phyloP scores from a whole-genome alignment of 2,329 filamentous ascomycete genomes.

The Paradendryphiella salina region DNA sequence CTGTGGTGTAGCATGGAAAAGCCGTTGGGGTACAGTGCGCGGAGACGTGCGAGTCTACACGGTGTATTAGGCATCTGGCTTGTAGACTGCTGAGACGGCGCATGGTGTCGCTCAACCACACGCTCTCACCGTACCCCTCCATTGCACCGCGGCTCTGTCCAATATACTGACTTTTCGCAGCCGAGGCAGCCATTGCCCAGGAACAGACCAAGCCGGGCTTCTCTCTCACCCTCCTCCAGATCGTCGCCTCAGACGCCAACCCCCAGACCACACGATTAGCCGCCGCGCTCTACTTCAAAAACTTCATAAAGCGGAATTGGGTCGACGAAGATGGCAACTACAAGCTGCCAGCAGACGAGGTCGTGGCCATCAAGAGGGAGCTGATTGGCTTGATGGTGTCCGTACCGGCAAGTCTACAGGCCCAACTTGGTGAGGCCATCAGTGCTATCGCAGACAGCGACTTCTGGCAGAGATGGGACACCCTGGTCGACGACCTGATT shows the following conservation, averaged over 20 bases:
- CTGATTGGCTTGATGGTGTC: slow-evolving; percentile 96
- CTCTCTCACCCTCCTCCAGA: slow-evolving; percentile 82
- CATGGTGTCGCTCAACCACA: not conserved
- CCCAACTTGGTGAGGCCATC: slow-evolving; percentile 93
- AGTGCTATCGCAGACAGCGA: slow-evolving; percentile 97
- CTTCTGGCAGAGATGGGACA: slow-evolving; percentile 95
- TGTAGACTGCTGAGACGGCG: not conserved
- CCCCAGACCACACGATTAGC: slow-evolving; percentile 80
- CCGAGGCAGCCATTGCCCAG: slow-evolving; percentile 76
- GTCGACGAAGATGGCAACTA: slow-evolving; percentile 94
- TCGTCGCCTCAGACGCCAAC: slow-evolving; percentile 75
- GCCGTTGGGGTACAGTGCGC: not conserved
- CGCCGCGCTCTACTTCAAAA: slow-evolving; percentile 95
- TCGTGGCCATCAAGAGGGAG: slow-evolving; percentile 88
- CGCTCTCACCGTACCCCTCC: not conserved
- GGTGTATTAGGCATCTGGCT: too few relatives aligned
- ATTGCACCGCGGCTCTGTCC: not conserved
- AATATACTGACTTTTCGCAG: slow-evolving; percentile 54
- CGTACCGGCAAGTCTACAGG: slow-evolving; percentile 82
- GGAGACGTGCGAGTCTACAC: not conserved
- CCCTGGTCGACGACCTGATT: slow-evolving; percentile 90
- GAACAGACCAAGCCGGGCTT: slow-evolving; percentile 85
- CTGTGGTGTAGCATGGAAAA: not conserved
- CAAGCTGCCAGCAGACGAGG: slow-evolving; percentile 81
- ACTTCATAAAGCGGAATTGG: slow-evolving; percentile 94